Base-by-base conservation (phyloP, 805 yeast species). In the Pichia deserticola region DNA sequence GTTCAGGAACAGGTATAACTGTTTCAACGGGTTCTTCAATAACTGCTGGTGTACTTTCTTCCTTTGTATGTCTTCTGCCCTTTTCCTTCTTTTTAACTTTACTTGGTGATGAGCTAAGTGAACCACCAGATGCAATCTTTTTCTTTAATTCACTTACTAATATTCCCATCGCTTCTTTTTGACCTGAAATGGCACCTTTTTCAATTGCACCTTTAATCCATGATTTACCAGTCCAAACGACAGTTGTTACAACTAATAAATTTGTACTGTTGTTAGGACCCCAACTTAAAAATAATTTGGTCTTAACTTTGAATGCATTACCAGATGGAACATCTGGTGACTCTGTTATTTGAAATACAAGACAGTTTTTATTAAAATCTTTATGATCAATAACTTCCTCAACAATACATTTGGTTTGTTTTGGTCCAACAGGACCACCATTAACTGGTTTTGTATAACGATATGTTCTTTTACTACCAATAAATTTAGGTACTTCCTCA, bases 321-420 rank as follows among this genome's bases (percentile, higher is more conserved):
- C 95, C 93, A 35, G 86, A 80, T 0, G 95, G 95, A n/a, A 86
- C 88, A 67, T 86, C 93, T 0, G 93, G 95, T 0, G 89, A 82
- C 44, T 73, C 76, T 0, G 89, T 81, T 1, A 71, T 62, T 55
- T 83, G 86, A 3, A 75, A 71, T 3, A 81, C 78, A 33, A 72
- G 69, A 27, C 81, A 70, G 50, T 62, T 67, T 29, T 70, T 67
- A 7, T 75, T 70, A 20, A 77, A 70, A 57, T 84, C 82, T 48
- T 61, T 69, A 40, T 74, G 70, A 33, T 80, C 79, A 15, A 85
- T 60, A 3, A 72, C 72, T 59, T 86, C 95, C 5, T 73, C 71
- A 43, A 86, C 82, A 15, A 71, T 62, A 68, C 92, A 85, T 51
- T 67, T 68, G 0, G 95, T 85, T 56, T 84, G 85, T 56, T 83